A percentile compares a stretch with the other conserved stretches of the same genome.
Evolutionary conservation across 1,139 yeast species (phyloP).

Genomic region (Taphrina populina): DNA sequence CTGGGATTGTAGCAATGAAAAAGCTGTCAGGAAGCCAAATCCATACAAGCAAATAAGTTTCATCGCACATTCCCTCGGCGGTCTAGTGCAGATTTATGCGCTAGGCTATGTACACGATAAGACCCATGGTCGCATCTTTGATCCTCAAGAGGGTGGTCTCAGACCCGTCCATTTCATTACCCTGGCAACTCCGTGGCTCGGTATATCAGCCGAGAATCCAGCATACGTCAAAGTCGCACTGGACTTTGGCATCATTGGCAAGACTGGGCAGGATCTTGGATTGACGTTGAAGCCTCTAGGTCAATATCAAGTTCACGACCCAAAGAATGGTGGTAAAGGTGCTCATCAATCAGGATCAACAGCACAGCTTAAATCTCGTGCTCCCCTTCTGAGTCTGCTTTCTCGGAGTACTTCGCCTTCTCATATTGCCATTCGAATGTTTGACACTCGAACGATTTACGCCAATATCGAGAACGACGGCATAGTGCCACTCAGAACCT

Average conservation of each 20-base stretch:
- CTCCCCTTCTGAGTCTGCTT: constrained; percentile 68
- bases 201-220: constrained; percentile 84
- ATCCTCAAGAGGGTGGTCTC: constrained; percentile 47
- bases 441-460: constrained; percentile 68
- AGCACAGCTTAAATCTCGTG: constrained; percentile 38
- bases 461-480: constrained; percentile 87
- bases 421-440: constrained; percentile 60
- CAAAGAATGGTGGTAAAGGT: constrained; percentile 8
- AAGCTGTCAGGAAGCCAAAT: constrained; percentile 2
- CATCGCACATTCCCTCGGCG: constrained; percentile 91
- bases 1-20: constrained; percentile 24
- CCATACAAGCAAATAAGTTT: constrained; percentile 67
- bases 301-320: constrained; percentile 2
- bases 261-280: constrained; percentile 89
- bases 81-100: constrained; percentile 85
- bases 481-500: constrained; percentile 86
- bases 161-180: constrained; percentile 80
- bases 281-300: constrained; percentile 49
- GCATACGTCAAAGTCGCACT: constrained; percentile 78
- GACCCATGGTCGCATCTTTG: constrained; percentile 51
- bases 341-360: constrained; percentile 1
- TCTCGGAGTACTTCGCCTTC: constrained; percentile 74
- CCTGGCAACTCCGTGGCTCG: constrained; percentile 84
- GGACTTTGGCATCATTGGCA: constrained; percentile 86
- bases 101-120: constrained; percentile 70